Evolutionary conservation across 768 basidiomycete species (phyloP).

Genomic region (Trametes meyenii): DNA sequence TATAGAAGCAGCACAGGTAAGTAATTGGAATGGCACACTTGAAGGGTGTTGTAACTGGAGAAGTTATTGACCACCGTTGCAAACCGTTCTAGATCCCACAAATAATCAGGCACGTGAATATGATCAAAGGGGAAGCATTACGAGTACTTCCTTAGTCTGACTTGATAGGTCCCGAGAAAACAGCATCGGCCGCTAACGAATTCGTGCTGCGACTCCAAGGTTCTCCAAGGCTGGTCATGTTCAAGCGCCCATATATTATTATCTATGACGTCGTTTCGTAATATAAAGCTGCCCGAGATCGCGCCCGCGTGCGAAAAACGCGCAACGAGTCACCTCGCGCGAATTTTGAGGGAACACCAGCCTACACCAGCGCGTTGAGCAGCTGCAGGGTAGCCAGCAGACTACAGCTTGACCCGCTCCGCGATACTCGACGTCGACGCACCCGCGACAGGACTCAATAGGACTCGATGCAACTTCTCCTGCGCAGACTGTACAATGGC

Average conservation of each 20-base stretch:
- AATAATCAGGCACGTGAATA: too few relatives aligned
- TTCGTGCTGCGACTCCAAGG: neutral
- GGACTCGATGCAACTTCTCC: conserved; percentile 29
- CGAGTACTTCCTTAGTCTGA: too few relatives aligned
- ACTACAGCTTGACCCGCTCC: conserved; percentile 6
- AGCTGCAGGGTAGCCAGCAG: neutral
- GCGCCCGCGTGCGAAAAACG: conserved; percentile 6
- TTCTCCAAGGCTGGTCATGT: neutral
- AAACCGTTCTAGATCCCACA: too few relatives aligned
- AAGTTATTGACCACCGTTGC: too few relatives aligned
- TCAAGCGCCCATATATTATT: neutral
- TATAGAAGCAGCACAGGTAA: too few relatives aligned
- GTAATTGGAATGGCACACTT: too few relatives aligned
- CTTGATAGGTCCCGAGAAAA: too few relatives aligned
- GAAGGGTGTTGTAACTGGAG: too few relatives aligned
- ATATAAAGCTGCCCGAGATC: neutral
- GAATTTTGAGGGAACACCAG: neutral
- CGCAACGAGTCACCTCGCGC: conserved; percentile 11
- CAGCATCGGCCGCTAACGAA: too few relatives aligned
- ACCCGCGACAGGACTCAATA: neutral
- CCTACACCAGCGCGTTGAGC: neutral
- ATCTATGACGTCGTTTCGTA: neutral
- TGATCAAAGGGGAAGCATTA: too few relatives aligned
- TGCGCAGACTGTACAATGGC: conserved; percentile 35
- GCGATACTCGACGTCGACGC: neutral